Base-by-base conservation (phyloP, 2,329 filamentous ascomycete genomes). In the Nothophoma quercina region DNA sequence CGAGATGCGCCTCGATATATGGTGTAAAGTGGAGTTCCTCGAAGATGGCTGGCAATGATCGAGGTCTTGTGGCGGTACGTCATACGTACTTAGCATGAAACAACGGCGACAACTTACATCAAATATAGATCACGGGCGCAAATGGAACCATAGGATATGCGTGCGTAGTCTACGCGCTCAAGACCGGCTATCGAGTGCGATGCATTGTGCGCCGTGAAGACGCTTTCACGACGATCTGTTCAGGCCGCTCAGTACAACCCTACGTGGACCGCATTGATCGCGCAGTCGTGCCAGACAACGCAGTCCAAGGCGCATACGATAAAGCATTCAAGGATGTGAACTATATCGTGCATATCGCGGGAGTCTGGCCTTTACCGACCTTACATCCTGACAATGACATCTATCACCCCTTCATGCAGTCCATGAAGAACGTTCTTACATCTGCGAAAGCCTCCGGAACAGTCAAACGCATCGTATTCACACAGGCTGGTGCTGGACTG, bases 101-200 rank as follows among this genome's bases (percentile, higher is more conserved):
- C 10, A 1, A 25, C 32, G 10, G 21, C 8, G 8, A 25, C 12
- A 7, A 19, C 45, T 62, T 21, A 61, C 36, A 8, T 23, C 8
- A 30, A 26, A 15, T 8, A 3, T 38, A 73, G 70, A 67, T 73
- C 10, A 73, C 70, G 3, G 70, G 70, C 25, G 67, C 68, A 28
- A 73, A 73, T 40, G 69, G 70, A 29, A 70, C 67, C 4, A 72
- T 72, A 21, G 70, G 70, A 10, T 72, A 72, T 38, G 63, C 63
- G 9, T 69, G 61, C 33, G 58, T 63, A 4, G 40, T 69, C 1
- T 58, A 70, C 34, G 69, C 69, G 5, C 51, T 72, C 2, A 55
- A 58, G 3, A 55, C 16, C 3, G 66, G 67, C 12, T 72, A 72
- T 41, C 64, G 64, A 8, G 70, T 73, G 7, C 69, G 69, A 12